These are phyloP conservation scores for Leccinum longicurvipes DNA, from an alignment of 768 basidiomycete genomes.

Conservation along the genomic window DNA sequence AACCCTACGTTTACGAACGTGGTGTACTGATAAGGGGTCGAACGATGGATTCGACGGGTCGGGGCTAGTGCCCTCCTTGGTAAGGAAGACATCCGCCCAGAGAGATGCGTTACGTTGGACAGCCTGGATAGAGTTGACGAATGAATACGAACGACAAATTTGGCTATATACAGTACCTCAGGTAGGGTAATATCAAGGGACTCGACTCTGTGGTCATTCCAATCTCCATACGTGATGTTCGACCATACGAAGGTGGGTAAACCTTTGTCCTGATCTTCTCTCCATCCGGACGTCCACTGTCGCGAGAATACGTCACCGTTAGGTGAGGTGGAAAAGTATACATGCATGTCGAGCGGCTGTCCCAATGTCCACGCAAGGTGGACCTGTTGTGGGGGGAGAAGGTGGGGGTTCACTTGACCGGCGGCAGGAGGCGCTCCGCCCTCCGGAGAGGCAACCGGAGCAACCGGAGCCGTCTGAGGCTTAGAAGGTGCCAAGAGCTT, in stretches of 20 bases:
- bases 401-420: constrained; percentile 41
- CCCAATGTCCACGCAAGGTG: constrained; percentile 59
- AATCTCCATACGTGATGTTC: constrained; percentile 76
- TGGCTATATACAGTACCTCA: constrained; percentile 47
- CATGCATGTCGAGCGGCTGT: constrained; percentile 63
- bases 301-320: constrained; percentile 56
- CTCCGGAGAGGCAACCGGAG: constrained; percentile 24
- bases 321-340: constrained; percentile 68
- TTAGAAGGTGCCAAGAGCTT: constrained; percentile 41
- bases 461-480: constrained; percentile 29
- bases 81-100: constrained; percentile 81
- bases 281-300: constrained; percentile 49
- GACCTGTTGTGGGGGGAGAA: constrained; percentile 53
- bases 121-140: constrained; percentile 39
- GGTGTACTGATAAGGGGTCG: constrained; percentile 56
- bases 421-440: constrained; percentile 10
- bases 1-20: constrained; percentile 67
- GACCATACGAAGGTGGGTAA: constrained; percentile 75
- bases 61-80: constrained; percentile 61
- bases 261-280: constrained; percentile 44
- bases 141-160: background rate
- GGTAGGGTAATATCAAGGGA: constrained; percentile 66
- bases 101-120: constrained; percentile 77
- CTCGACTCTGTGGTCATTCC: constrained; percentile 55
- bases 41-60: constrained; percentile 57